These are phyloP conservation scores for Amesomyces nigricolor DNA, from an alignment of 2,329 filamentous ascomycete genomes.

Conservation along the genomic window DNA sequence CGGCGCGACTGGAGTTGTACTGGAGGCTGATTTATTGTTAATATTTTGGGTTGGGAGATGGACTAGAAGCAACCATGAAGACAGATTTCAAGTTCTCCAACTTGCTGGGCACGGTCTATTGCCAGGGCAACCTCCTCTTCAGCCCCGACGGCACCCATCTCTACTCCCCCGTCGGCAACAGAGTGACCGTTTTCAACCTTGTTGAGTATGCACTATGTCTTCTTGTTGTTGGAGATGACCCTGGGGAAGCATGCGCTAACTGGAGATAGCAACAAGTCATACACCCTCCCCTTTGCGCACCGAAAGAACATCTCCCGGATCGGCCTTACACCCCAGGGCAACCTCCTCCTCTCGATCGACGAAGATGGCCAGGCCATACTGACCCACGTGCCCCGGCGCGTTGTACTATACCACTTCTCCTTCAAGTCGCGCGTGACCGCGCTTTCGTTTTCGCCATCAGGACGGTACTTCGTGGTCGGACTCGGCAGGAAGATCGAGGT, in stretches of 20 bases:
- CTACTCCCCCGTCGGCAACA: constrained; percentile 92
- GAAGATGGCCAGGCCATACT: constrained; percentile 91
- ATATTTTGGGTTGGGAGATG: constrained; percentile 13
- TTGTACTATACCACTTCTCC: constrained; percentile 92
- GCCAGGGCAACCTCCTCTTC: constrained; percentile 94
- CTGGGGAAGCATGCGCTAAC: constrained; percentile 23
- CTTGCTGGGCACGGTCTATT: constrained; percentile 95
- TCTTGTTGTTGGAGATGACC: background rate
- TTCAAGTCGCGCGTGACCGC: constrained; percentile 79
- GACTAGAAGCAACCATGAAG: constrained; percentile 67
- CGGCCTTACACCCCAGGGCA: constrained; percentile 82
- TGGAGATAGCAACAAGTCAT: constrained; percentile 67
- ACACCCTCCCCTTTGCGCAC: constrained; percentile 84
- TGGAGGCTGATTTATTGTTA: constrained; percentile 25
- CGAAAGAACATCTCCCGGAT: constrained; percentile 87
- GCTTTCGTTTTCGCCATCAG: constrained; percentile 85
- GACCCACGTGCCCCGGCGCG: constrained; percentile 79
- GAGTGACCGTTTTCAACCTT: constrained; percentile 92
- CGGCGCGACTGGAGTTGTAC: constrained; percentile 26
- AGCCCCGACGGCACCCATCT: constrained; percentile 93
- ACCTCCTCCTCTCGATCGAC: constrained; percentile 87
- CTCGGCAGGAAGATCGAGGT: constrained; percentile 85
- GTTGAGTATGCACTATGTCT: constrained; percentile 52
- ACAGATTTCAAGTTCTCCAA: constrained; percentile 99
- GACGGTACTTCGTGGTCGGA: constrained; percentile 83